These are phyloP conservation scores for Silene coronaria DNA, from an alignment of 179 eudicot species.

Conservation along the genomic window DNA sequence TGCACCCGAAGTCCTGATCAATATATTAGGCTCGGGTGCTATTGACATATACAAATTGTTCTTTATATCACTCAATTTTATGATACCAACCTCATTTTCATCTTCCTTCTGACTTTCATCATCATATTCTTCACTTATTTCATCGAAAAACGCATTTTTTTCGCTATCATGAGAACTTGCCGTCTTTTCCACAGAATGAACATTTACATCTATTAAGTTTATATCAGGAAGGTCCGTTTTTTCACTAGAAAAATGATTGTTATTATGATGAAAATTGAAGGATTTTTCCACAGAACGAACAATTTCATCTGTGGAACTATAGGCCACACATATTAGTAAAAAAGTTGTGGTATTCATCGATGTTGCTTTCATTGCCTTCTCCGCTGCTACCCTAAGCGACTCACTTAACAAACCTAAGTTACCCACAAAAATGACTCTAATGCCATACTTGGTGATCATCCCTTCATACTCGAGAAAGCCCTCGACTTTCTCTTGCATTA, in stretches of 20 bases:
- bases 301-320: conserved; percentile 60
- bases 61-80: conserved; percentile 39
- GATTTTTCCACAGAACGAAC: conserved; percentile 43
- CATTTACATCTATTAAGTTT: neutral
- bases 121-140: neutral
- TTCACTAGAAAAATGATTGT: neutral
- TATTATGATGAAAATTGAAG: neutral
- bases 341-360: conserved; percentile 31
- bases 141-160: neutral
- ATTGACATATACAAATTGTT: conserved; percentile 51
- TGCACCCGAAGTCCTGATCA: conserved; percentile 59
- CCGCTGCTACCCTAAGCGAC: conserved; percentile 36
- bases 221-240: neutral
- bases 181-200: no score
- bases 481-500: conserved; percentile 61
- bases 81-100: neutral
- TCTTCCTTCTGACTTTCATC: conserved; percentile 9
- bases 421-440: conserved; percentile 49
- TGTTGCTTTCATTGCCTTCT: conserved; percentile 48
- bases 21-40: conserved; percentile 59
- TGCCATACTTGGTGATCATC: conserved; percentile 42
- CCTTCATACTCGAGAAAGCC: conserved; percentile 48
- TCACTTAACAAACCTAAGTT: conserved; percentile 44
- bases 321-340: conserved; percentile 49
- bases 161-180: neutral